Conservation (phyloP, 495 filamentous ascomycete genomes). For the Aspergillus olivimuriae region DNA sequence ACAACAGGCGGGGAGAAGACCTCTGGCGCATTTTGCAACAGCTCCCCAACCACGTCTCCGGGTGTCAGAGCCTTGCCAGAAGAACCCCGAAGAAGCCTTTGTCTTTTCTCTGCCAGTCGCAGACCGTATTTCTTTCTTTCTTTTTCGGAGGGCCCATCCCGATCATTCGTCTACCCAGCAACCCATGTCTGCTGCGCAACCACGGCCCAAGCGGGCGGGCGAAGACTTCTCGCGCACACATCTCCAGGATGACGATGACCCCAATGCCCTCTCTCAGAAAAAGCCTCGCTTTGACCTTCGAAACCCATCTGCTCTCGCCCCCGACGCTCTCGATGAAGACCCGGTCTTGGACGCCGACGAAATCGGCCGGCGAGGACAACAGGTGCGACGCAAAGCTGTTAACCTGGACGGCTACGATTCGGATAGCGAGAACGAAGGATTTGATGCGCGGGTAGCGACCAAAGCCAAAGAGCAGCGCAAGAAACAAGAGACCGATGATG, state of each 20-base stretch:
- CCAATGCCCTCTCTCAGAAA: constrained; percentile 51
- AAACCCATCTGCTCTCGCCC: constrained; percentile 84
- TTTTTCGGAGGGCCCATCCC: background rate
- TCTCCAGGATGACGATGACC: constrained; percentile 45
- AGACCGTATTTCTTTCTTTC: background rate
- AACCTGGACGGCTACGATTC: constrained; percentile 96
- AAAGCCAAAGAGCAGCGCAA: constrained; percentile 47
- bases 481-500: constrained; percentile 44
- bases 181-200: constrained; percentile 57
- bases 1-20: constrained; percentile 12
- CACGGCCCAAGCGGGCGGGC: constrained; percentile 74
- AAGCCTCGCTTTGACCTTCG: constrained; percentile 92
- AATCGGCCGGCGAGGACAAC: constrained; percentile 71
- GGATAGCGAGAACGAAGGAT: constrained; percentile 89
- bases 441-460: constrained; percentile 60
- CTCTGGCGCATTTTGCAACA: too few relatives aligned
- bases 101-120: too few relatives aligned
- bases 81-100: too few relatives aligned
- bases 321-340: constrained; percentile 72
- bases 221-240: constrained; percentile 73
- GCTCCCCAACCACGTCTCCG: background rate
- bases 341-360: constrained; percentile 84
- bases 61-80: too few relatives aligned
- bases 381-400: constrained; percentile 82
- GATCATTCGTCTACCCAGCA: background rate